Conservation (phyloP, 805 yeast genomes). For the Candida pseudofarinosa region DNA sequence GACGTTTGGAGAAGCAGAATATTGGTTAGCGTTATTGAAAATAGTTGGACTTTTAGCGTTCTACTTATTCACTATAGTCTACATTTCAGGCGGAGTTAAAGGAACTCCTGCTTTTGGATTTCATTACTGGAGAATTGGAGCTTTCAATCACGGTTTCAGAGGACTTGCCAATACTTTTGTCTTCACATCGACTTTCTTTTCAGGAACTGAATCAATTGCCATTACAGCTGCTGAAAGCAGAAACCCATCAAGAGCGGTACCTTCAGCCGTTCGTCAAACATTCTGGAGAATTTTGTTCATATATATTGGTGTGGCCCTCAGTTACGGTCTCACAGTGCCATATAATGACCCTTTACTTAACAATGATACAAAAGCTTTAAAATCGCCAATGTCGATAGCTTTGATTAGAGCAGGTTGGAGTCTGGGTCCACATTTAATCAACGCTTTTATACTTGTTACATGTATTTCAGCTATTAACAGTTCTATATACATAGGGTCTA, state of each 20-base stretch:
- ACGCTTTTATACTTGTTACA: slow-evolving; percentile 59
- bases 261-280: slow-evolving; percentile 54
- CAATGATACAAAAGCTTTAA: slow-evolving; percentile 36
- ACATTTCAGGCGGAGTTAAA: slow-evolving; percentile 42
- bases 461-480: slow-evolving; percentile 69
- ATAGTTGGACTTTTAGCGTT: slow-evolving; percentile 45
- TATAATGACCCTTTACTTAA: slow-evolving; percentile 45
- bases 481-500: slow-evolving; percentile 63
- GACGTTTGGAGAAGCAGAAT: slow-evolving; percentile 57
- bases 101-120: slow-evolving; percentile 37
- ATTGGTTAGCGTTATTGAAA: slow-evolving; percentile 48
- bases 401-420: slow-evolving; percentile 38
- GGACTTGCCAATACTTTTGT: slow-evolving; percentile 56
- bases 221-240: slow-evolving; percentile 53
- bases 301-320: slow-evolving; percentile 51
- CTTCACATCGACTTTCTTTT: slow-evolving; percentile 56
- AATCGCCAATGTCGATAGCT: slow-evolving; percentile 28
- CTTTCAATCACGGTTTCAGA: slow-evolving; percentile 45
- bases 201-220: slow-evolving; percentile 56
- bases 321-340: slow-evolving; percentile 58
- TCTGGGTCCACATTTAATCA: slow-evolving; percentile 48
- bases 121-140: slow-evolving; percentile 43
- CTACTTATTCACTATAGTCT: slow-evolving; percentile 47
- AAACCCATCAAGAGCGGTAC: slow-evolving; percentile 56
- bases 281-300: slow-evolving; percentile 51